A percentile compares a stretch with the other conserved stretches of the same genome.
These are phyloP conservation scores for Hibiscus mutabilis DNA, from an alignment of 345 rosid species.

Conservation along the genomic window DNA sequence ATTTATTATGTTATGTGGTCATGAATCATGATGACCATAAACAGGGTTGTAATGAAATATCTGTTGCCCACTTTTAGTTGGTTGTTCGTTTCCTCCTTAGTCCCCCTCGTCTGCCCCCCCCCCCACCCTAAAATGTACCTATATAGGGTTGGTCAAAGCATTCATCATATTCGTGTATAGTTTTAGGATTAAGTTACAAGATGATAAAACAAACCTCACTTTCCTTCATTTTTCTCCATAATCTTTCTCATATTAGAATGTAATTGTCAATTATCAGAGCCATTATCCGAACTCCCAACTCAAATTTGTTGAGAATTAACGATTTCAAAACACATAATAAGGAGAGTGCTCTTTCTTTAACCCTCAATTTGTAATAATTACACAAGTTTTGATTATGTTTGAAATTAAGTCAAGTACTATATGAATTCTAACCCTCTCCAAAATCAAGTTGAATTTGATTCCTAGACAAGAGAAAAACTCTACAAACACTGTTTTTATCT, in stretches of 20 bases:
- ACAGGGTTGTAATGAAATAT: not conserved
- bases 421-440: too few species aligned
- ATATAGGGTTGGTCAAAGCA: conserved; percentile 1
- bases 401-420: too few species aligned
- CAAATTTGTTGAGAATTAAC: not conserved
- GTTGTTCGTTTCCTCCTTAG: not conserved
- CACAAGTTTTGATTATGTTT: too few species aligned
- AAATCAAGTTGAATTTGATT: too few species aligned
- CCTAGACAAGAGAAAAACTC: too few species aligned
- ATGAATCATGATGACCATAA: not conserved
- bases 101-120: not conserved
- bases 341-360: too few species aligned
- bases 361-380: too few species aligned
- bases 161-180: not conserved
- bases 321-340: not conserved
- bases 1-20: too few species aligned
- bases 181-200: not conserved
- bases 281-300: not conserved
- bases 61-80: not conserved
- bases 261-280: not conserved
- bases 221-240: not conserved
- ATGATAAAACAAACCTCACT: not conserved
- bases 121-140: not conserved
- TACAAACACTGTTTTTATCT: too few species aligned
- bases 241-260: not conserved